Conservation (phyloP, 352 stramenopile genomes). For the Phytophthora quininea region DNA sequence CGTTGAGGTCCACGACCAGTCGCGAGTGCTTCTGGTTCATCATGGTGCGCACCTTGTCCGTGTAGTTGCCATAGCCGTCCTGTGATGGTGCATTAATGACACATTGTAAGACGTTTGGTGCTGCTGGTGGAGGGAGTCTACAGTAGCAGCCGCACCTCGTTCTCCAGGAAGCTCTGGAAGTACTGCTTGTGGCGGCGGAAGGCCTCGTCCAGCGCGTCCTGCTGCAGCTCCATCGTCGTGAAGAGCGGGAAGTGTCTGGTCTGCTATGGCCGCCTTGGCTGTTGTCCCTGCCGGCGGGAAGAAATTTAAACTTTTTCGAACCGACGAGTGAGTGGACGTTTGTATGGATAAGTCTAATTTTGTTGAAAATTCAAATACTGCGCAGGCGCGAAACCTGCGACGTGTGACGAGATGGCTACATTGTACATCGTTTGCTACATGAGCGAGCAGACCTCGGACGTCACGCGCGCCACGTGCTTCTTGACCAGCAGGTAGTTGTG, state of each 20-base stretch:
- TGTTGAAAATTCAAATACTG: too few relatives aligned
- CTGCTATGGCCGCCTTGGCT: slow-evolving; percentile 15
- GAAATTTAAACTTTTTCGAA: not conserved
- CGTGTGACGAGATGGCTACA: slow-evolving; percentile 45
- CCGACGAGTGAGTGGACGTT: too few relatives aligned
- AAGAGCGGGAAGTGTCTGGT: not conserved
- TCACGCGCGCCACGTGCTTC: slow-evolving; percentile 54
- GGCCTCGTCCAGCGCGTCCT: slow-evolving; percentile 84
- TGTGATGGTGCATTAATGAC: slow-evolving; percentile 15
- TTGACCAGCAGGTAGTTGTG: slow-evolving; percentile 79
- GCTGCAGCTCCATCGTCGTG: slow-evolving; percentile 74
- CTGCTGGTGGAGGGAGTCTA: too few relatives aligned
- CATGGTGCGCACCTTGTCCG: slow-evolving; percentile 83
- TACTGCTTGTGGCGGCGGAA: slow-evolving; percentile 90
- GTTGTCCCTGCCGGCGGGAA: not conserved
- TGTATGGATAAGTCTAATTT: too few relatives aligned
- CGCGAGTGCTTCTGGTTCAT: slow-evolving; percentile 77
- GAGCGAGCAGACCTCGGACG: slow-evolving; percentile 65
- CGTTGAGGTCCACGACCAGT: slow-evolving; percentile 90
- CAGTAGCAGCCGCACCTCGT: slow-evolving; percentile 54
- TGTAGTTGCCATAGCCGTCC: slow-evolving; percentile 78
- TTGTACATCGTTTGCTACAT: slow-evolving; percentile 34
- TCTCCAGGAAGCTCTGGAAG: slow-evolving; percentile 83
- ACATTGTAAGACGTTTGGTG: not conserved
- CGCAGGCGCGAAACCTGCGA: slow-evolving; percentile 19